These are phyloP conservation scores for Bocquillonia castaneifolia DNA, from an alignment of 441 rosid species.

Conservation along the genomic window DNA sequence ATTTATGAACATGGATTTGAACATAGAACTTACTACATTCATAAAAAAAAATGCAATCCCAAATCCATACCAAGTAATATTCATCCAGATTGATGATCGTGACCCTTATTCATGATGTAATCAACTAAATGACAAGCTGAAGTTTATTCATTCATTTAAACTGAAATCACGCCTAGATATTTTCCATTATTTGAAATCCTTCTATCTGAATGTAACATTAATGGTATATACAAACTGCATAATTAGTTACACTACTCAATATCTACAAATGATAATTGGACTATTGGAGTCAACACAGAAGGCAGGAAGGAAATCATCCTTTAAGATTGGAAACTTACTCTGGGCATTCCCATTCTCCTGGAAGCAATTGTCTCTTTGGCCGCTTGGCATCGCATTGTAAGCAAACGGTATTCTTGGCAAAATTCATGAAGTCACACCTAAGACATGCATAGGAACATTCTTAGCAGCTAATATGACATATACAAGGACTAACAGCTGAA, in stretches of 20 bases:
- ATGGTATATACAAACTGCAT: not conserved
- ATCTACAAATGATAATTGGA: not conserved
- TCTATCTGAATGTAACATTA: not conserved
- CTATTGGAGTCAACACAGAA: not conserved
- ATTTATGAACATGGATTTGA: not conserved
- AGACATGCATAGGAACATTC: slow-evolving; percentile 21
- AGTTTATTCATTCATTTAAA: not conserved
- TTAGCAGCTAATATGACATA: slow-evolving; percentile 7
- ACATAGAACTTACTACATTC: too few relatives aligned
- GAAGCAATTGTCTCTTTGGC: slow-evolving; percentile 92
- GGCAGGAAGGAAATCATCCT: not conserved
- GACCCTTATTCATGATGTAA: not conserved
- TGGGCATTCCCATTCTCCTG: slow-evolving; percentile 99
- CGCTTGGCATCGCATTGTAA: slow-evolving; percentile 95
- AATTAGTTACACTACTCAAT: not conserved
- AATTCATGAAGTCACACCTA: slow-evolving; percentile 98
- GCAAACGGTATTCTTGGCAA: slow-evolving; percentile 85
- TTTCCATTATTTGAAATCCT: not conserved
- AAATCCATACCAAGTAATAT: not conserved
- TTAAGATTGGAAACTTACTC: slow-evolving; percentile 50
- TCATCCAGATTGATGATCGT: not conserved
- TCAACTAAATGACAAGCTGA: not conserved
- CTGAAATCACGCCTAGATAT: not conserved
- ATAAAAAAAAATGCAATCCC: not conserved
- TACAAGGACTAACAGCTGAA: not conserved